These are phyloP conservation scores for Solanum hybrid DNA, from an alignment of 305 asterid genomes.

Conservation along the genomic window DNA sequence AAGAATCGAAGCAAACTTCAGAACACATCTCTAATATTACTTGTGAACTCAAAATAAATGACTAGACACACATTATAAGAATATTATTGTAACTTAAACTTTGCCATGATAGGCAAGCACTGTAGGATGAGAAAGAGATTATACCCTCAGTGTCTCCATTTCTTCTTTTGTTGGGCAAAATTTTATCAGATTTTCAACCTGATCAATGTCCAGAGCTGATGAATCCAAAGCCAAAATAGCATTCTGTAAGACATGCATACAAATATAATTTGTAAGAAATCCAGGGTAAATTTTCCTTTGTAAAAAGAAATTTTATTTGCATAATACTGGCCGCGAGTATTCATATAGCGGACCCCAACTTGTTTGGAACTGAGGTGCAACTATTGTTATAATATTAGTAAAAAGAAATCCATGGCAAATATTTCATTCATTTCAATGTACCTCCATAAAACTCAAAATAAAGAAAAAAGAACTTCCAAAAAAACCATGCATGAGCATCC, in stretches of 20 bases:
- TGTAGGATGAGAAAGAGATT: constrained; percentile 1
- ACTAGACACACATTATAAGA: not conserved
- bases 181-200: constrained; percentile 96
- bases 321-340: not conserved
- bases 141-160: constrained; percentile 92
- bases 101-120: not conserved
- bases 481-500: not conserved
- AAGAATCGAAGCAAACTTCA: not conserved
- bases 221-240: constrained; percentile 92
- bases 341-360: not conserved
- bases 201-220: constrained; percentile 89
- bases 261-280: not conserved
- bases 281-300: not conserved
- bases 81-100: not conserved
- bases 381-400: not conserved
- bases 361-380: not conserved
- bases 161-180: constrained; percentile 98
- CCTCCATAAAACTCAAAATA: not conserved
- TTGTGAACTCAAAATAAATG: not conserved
- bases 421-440: not conserved
- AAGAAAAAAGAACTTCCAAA: not conserved
- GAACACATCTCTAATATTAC: not conserved
- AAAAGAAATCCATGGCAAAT: not conserved
- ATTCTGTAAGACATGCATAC: constrained; percentile 34
- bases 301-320: not conserved